Evolutionary conservation across 257 asterid genomes (phyloP), one percentile per base, ranked within the genome.

Genomic region (Nicotiana undulata): DNA sequence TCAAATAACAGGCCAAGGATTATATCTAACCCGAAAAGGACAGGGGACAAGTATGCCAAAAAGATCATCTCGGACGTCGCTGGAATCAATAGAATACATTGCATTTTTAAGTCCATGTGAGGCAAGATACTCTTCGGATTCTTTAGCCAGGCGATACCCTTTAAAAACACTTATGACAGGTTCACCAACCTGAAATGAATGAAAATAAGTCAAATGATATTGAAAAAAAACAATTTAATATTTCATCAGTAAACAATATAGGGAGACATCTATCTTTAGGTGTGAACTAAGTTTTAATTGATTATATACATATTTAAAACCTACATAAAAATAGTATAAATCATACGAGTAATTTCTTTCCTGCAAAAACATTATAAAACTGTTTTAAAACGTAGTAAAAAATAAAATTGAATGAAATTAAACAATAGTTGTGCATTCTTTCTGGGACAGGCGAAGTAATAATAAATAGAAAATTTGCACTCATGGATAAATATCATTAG

Each of bases 61-160:
- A 63, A 93, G 96, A 86, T 88, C 93, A 74, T 89, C 95, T 75
- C 85, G 92, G 80, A 93, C 86, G 61, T 85, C 87, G 72, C 82
- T 68, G 76, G 90, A 86, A 82, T 86, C 88, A 28, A 91, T 52
- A 63, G 93, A 87, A 83, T 92, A 93, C 49, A 92, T 90, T 31
- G 97, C 88, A 88, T 89, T 89, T 84, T 88, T 91, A 74, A 95
- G 95, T 72, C 98, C 99, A 60, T 84, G 93, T 46, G 94, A 85
- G 16, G 97, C 81, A 81, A 95, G 95, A 84, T 89, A 89, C 28
- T 85, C 92, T 90, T 92, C 98, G 63, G 98, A 91, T 77, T 91
- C 90, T 86, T 86, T 89, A 52, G 97, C 83, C 88, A 95, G 79
- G 76, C 88, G 85, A 81, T 91, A 88, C 53, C 98, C 99, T 90